Base-by-base conservation (phyloP, 176 grass and related monocot species). In the Rhipidocladum racemiflorum region DNA sequence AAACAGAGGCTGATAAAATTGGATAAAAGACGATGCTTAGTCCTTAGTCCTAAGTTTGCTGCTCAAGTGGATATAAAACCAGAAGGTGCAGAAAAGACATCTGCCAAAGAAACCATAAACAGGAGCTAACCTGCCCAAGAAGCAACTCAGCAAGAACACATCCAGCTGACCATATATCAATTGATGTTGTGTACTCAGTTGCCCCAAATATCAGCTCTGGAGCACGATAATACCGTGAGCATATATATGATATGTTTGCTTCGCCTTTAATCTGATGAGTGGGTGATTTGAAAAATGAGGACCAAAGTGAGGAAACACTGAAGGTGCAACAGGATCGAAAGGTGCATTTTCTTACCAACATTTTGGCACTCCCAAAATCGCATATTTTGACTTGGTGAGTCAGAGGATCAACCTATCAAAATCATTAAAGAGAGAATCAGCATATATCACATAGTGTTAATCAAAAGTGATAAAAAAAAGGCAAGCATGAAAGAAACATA, bases 101-200 rank as follows among this genome's bases (percentile, higher is more conserved):
- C 61, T 23, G 21, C 21, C 29, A 29, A 49, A 71, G 4, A 83
- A 75, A 28, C 29, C 35, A 27, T 28, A 21, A 42, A 85, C 12
- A 75, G 4, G 40, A 85, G 53, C 59, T 82, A 77, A 97, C 95
- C 90, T 94, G 95, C 43, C 95, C 92, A 81, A 97, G 95, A 61
- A 97, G 92, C 72, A 97, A 74, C 65, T 97, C 95, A 46, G 95
- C 95, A 79, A 97, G 88, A 83, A 97, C 92, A 73, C 95, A 97
- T 55, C 95, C 95, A 85, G 95, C 95, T 68, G 95, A 97, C 95
- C 95, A 97, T 78, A 97, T 97, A 91, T 97, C 95, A 83, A 97
- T 97, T 36, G 95, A 97, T 66, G 92, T 89, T 39, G 92, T 92
- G 80, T 97, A 97, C 65, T 94, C 95, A 18, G 92, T 97, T 57